phyloP scores from a whole-genome alignment of 768 basidiomycete species.

The Termitomyces sp. region DNA sequence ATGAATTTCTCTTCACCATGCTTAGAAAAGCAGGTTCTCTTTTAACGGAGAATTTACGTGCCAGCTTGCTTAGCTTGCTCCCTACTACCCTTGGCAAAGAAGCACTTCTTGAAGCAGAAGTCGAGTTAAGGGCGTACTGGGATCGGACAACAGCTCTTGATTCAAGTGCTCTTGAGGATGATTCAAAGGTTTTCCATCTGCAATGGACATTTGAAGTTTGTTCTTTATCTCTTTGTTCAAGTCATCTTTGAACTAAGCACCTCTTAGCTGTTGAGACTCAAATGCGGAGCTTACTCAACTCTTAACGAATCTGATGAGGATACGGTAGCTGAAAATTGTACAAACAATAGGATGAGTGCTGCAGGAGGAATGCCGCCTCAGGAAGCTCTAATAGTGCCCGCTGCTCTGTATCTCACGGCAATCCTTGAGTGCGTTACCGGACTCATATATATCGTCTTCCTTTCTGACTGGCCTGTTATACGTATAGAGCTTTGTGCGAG shows the following conservation, averaged over 20 bases:
- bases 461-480: conserved; percentile 19
- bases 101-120: conserved; percentile 87
- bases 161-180: conserved; percentile 35
- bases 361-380: conserved; percentile 47
- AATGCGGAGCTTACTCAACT: conserved; percentile 86
- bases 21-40: conserved; percentile 63
- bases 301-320: conserved; percentile 80
- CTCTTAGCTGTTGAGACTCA: conserved; percentile 55
- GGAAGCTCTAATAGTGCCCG: conserved; percentile 62
- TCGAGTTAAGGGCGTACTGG: conserved; percentile 88
- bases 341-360: conserved; percentile 55
- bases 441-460: conserved; percentile 13
- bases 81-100: conserved; percentile 86
- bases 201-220: conserved; percentile 74
- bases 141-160: conserved; percentile 52
- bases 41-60: conserved; percentile 66
- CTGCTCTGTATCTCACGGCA: conserved; percentile 86
- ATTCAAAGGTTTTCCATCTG: conserved; percentile 56
- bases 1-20: conserved; percentile 77
- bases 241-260: conserved; percentile 1
- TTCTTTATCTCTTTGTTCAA: conserved; percentile 8
- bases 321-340: conserved; percentile 50
- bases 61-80: conserved; percentile 63
- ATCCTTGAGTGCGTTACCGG: conserved; percentile 76
- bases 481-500: conserved; percentile 78